Evolutionary conservation across 805 yeast species (phyloP), one percentile per base, ranked within the genome.

Genomic region (Teunomyces lycoperdinae): DNA sequence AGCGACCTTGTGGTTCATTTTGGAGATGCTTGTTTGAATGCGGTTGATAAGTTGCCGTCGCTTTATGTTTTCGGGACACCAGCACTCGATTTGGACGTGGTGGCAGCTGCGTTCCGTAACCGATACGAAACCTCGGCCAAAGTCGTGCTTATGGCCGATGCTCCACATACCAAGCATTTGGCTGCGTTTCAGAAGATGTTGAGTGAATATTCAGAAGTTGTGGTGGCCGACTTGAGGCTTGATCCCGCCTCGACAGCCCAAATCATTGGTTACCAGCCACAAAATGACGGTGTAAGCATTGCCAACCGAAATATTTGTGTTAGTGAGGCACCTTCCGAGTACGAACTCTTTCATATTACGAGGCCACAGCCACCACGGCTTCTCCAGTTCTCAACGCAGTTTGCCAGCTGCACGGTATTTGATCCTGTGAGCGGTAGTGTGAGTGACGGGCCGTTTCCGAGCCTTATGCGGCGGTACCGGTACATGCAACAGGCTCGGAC

Each of bases 1-100:
- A 90, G 94, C 5, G 96, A 92, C 53, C 67, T 87, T 4, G 89
- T 94, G 27, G 82, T 91, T 1, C 99, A 94, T 66, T 89, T 91
- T 66, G 99, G 99, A 2, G 96, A 89, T 61, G 92, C 98, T 0
- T 94, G 99, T 65, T 67, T 94, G 60, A 90, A 86, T 56, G 86
- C 90, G 0, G 83, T 89, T 5, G 82, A 80, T 40, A 80, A 80
- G 39, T 62, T 89, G n/a, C 83, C 87, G 0, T 88, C 90, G 0
- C 81, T 84, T 0, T 92, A 89, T 60, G 85, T 89, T 0, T 83
- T 91, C 63, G 96, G 96, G 1, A 76, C 71, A 50, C 88, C 91
- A 2, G 64, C 63, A 8, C 52, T 87, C 20, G 79, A 87, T 48
- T 10, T 73, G 1, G 72, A 67, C 0, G 34, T 43, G 0, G 56